Base-by-base conservation (phyloP, 306 rosid species). In the Sicyos baderoa region DNA sequence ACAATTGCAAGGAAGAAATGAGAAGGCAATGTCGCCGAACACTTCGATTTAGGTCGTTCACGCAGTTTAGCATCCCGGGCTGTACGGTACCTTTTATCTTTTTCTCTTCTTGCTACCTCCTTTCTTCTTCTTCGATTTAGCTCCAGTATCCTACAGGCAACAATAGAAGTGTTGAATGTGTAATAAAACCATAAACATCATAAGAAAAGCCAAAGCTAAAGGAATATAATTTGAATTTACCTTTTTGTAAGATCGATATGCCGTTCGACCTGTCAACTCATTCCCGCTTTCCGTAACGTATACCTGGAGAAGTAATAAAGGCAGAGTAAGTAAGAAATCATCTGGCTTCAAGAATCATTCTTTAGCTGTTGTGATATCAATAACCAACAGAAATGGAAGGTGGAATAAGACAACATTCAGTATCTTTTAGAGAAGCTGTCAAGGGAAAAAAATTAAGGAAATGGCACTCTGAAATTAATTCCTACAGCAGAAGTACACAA, bases 221-320 rank as follows among this genome's bases (percentile, higher is more conserved):
- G 17, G 49, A 53, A 17, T 12, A 17, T 17, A 32, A 17, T 52
- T 35, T 29, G 19, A 4, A 27, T 51, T 29, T 70, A 70, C 97
- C 95, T 80, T 87, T 81, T 77, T 77, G 75, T 89, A 87, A 13
- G 75, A 84, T 67, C 68, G 78, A 74, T 87, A 89, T 25, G 96
- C 97, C 22, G 9, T 14, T 61, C 29, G 79, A 40, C 98, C 98
- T 3, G 89, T 79, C 79, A 86, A 53, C 76, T 92, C 93, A 80
- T 89, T 72, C 75, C 96, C 95, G 61, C 54, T 74, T 83, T 81
- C 82, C 77, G 75, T 82, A 55, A 84, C 88, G 84, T 92, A 89
- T 68, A 89, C 95, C 97, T 92, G 81, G 68, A 59, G 64, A 45
- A 71, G 35, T 15, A 42, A 66, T 9, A 29, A 29, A 29, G 4